Percentiles rank a stretch among this genome's conserved stretches.
phyloP scores from a whole-genome alignment of 2,329 filamentous ascomycete genomes.

The Cercospora berteroae region DNA sequence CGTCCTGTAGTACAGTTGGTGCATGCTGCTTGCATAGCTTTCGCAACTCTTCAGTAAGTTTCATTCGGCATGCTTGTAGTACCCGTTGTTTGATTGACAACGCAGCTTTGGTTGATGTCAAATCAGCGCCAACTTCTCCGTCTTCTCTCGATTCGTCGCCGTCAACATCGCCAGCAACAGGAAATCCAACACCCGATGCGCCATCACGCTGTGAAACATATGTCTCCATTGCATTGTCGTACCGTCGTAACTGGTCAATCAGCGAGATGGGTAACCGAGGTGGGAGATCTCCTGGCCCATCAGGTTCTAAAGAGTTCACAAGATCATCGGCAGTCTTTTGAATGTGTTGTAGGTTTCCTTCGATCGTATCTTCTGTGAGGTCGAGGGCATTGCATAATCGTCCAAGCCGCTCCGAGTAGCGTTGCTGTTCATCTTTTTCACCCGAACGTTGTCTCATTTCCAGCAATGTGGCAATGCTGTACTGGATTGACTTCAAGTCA shows the following conservation, averaged over 20 bases:
- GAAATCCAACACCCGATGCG: neutral
- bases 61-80: neutral
- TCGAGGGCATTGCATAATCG: neutral
- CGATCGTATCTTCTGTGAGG: neutral
- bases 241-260: neutral
- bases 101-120: neutral
- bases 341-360: neutral
- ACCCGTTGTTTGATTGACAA: neutral
- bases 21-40: conserved; percentile 7
- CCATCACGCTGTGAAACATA: neutral
- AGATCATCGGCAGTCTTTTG: neutral
- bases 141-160: neutral
- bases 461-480: neutral
- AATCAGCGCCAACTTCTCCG: neutral
- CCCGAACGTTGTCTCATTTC: neutral
- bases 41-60: neutral
- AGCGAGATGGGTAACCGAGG: neutral
- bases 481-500: neutral
- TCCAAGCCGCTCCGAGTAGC: neutral
- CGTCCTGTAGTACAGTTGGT: neutral
- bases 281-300: neutral
- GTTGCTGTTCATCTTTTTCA: neutral
- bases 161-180: neutral
- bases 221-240: neutral
- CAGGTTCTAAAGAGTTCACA: neutral